Percentiles rank a stretch among this genome's conserved stretches.
Conservation (phyloP, 345 rosid genomes). For the Pelargonium nanum region DNA sequence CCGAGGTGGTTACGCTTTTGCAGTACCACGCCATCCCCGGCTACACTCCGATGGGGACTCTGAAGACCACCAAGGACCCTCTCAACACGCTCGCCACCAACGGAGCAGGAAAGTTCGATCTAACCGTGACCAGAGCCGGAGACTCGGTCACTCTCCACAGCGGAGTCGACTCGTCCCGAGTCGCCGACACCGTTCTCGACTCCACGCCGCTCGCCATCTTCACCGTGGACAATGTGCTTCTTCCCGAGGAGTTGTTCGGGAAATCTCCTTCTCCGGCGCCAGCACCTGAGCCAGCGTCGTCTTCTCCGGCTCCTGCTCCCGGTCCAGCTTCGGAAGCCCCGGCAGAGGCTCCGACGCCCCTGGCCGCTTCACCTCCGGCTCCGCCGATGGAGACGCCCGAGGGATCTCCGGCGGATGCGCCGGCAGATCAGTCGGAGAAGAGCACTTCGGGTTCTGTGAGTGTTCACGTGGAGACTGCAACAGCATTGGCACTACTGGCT, state of each 20-base stretch:
- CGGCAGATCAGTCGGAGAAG: slow-evolving; percentile 30
- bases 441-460: slow-evolving; percentile 40
- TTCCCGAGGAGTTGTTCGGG: slow-evolving; percentile 64
- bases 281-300: slow-evolving; percentile 44
- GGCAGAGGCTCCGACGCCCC: slow-evolving; percentile 54
- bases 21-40: slow-evolving; percentile 57
- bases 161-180: slow-evolving; percentile 54
- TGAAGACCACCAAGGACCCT: slow-evolving; percentile 50
- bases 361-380: slow-evolving; percentile 73
- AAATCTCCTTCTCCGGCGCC: slow-evolving; percentile 64
- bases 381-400: slow-evolving; percentile 56
- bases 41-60: slow-evolving; percentile 56
- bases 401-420: slow-evolving; percentile 51
- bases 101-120: slow-evolving; percentile 61
- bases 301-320: slow-evolving; percentile 29
- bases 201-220: slow-evolving; percentile 62
- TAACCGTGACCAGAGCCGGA: slow-evolving; percentile 50
- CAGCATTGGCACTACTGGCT: slow-evolving; percentile 25
- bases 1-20: slow-evolving; percentile 62
- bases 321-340: slow-evolving; percentile 24
- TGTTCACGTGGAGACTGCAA: slow-evolving; percentile 28
- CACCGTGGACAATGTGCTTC: slow-evolving; percentile 61
- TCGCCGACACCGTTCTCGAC: slow-evolving; percentile 66
- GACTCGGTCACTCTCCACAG: slow-evolving; percentile 67
- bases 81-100: slow-evolving; percentile 62